phyloP scores from a whole-genome alignment of 768 basidiomycete genomes.

The Boletellus emodensis region DNA sequence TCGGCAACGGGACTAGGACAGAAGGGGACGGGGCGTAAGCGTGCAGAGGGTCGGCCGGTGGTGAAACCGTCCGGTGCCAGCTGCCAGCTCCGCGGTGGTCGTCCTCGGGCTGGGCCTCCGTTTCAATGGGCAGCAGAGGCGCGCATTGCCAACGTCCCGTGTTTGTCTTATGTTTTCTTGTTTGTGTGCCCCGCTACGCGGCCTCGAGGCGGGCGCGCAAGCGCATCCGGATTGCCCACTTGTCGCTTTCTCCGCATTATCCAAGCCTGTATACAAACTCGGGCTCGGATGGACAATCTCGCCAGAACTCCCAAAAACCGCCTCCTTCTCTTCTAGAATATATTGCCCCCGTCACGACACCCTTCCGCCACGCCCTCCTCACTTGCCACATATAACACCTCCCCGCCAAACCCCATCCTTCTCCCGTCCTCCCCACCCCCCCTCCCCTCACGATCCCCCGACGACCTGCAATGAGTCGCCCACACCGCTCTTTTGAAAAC shows the following conservation, averaged over 20 bases:
- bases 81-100: neutral
- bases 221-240: constrained; percentile 5
- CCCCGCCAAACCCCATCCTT: constrained; percentile 8
- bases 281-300: constrained; percentile 20
- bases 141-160: constrained; percentile 8
- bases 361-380: neutral
- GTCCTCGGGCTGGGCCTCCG: no score
- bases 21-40: constrained; percentile 7
- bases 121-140: neutral
- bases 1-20: constrained; percentile 1
- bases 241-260: constrained; percentile 23
- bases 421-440: neutral
- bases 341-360: neutral
- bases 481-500: constrained; percentile 39
- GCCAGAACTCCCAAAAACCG: constrained; percentile 3
- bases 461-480: constrained; percentile 36
- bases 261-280: constrained; percentile 24
- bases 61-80: constrained; percentile 1
- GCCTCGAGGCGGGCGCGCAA: constrained; percentile 27
- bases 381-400: constrained; percentile 14
- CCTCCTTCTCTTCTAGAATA: constrained; percentile 4
- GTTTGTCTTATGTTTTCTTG: neutral
- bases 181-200: constrained; percentile 8
- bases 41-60: neutral
- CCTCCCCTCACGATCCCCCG: constrained; percentile 25